Percentiles rank a stretch among this genome's conserved stretches.
These are phyloP conservation scores for Arthromyces matolae DNA, from an alignment of 768 basidiomycete genomes.

Conservation along the genomic window DNA sequence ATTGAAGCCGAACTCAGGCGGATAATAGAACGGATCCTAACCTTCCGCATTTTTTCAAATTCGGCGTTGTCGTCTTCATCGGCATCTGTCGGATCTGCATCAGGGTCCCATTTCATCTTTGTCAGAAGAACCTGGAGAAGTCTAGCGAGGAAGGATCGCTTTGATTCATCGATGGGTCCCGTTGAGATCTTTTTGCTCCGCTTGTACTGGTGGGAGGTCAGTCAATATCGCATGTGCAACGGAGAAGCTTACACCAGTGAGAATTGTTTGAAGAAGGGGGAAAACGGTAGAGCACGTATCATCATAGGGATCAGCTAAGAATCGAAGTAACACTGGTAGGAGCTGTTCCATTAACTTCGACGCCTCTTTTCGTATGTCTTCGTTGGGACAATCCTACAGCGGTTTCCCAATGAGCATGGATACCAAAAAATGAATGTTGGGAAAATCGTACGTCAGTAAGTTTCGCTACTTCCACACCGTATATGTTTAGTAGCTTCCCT, in stretches of 20 bases:
- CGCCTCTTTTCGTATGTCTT: slow-evolving; percentile 63
- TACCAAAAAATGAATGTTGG: slow-evolving; percentile 17
- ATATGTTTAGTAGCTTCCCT: slow-evolving; percentile 75
- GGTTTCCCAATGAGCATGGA: slow-evolving; percentile 1
- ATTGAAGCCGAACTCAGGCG: slow-evolving; percentile 2
- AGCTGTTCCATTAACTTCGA: slow-evolving; percentile 58
- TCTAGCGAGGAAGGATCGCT: slow-evolving; percentile 72
- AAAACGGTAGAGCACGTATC: slow-evolving; percentile 87
- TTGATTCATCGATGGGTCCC: slow-evolving; percentile 58
- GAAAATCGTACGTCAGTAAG: slow-evolving; percentile 69
- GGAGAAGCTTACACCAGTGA: slow-evolving; percentile 58
- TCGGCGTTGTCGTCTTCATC: slow-evolving; percentile 85
- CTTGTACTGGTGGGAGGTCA: slow-evolving; percentile 63
- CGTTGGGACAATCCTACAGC: slow-evolving; percentile 54
- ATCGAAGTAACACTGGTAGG: slow-evolving; percentile 79
- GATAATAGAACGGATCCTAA: too few species aligned
- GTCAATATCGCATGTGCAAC: neutral
- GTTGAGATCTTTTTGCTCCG: slow-evolving; percentile 57
- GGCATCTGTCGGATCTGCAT: slow-evolving; percentile 72
- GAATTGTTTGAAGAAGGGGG: slow-evolving; percentile 70
- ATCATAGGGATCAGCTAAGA: slow-evolving; percentile 87
- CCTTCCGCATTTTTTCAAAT: slow-evolving; percentile 86
- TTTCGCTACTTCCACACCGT: slow-evolving; percentile 81
- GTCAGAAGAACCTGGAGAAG: slow-evolving; percentile 74
- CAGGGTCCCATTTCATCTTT: slow-evolving; percentile 90